Conservation (phyloP, 2,329 filamentous ascomycete species). For the Aspergillus sp. region DNA sequence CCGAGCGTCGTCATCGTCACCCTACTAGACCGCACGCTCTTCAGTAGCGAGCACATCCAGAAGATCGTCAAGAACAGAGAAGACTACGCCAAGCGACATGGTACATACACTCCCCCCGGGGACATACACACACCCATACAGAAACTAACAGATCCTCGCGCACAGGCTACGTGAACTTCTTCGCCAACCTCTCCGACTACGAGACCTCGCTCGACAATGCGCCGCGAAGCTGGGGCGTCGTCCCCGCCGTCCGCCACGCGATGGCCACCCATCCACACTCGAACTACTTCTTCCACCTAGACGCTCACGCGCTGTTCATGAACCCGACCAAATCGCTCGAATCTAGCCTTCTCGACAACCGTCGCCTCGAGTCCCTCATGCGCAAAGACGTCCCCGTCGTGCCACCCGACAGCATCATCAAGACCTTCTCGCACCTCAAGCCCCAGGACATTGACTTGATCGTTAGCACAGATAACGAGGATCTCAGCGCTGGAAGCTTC, state of each 20-base stretch:
- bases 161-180: conserved; percentile 81
- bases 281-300: conserved; percentile 83
- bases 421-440: conserved; percentile 81
- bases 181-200: conserved; percentile 76
- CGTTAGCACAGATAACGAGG: conserved; percentile 79
- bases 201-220: conserved; percentile 43
- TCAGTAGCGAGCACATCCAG: conserved; percentile 66
- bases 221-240: conserved; percentile 57
- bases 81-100: conserved; percentile 82
- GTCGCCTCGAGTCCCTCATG: conserved; percentile 74
- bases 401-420: conserved; percentile 94
- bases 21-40: conserved; percentile 67
- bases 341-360: conserved; percentile 66
- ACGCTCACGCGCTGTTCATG: conserved; percentile 85
- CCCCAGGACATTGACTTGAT: conserved; percentile 77
- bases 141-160: background rate
- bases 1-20: conserved; percentile 76
- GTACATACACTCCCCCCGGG: conserved; percentile 52
- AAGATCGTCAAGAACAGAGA: conserved; percentile 78
- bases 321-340: conserved; percentile 70
- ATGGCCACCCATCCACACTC: conserved; percentile 75
- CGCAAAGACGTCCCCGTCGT: conserved; percentile 82
- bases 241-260: conserved; percentile 86
- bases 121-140: background rate
- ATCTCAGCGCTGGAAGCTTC: conserved; percentile 74